These are phyloP conservation scores for Calocera viscosa DNA, from an alignment of 768 basidiomycete species.

Conservation along the genomic window DNA sequence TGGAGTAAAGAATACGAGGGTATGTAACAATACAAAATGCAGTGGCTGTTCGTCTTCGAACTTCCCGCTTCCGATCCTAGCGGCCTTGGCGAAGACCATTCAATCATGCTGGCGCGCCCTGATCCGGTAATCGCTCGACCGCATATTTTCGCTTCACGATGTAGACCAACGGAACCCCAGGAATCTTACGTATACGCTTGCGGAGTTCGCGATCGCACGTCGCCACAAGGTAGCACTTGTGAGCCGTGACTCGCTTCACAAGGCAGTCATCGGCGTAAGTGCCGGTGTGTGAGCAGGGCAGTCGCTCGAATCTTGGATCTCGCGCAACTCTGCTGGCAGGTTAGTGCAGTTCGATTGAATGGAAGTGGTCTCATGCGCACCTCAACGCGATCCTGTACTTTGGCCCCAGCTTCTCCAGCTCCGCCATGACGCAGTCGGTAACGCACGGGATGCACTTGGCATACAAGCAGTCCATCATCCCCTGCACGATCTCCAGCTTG, in stretches of 20 bases:
- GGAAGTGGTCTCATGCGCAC: constrained; percentile 38
- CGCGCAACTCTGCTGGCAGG: constrained; percentile 65
- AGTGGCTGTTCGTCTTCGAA: not conserved
- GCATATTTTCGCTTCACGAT: constrained; percentile 86
- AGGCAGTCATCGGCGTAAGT: constrained; percentile 99
- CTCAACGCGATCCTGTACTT: constrained; percentile 88
- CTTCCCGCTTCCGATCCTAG: not conserved
- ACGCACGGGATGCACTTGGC: constrained; percentile 99
- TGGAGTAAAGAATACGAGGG: not conserved
- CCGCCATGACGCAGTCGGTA: constrained; percentile 98
- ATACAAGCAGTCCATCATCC: constrained; percentile 99
- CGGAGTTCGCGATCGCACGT: constrained; percentile 95
- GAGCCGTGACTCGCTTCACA: constrained; percentile 85
- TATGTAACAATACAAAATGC: not conserved
- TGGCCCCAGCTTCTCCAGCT: constrained; percentile 93
- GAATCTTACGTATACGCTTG: constrained; percentile 78
- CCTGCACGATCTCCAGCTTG: constrained; percentile 85
- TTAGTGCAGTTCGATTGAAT: not conserved
- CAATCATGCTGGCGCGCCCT: constrained; percentile 38
- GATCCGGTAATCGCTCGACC: constrained; percentile 89
- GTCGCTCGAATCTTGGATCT: constrained; percentile 90
- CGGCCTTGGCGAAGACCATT: not conserved
- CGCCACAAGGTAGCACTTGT: constrained; percentile 94
- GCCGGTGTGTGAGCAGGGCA: constrained; percentile 82
- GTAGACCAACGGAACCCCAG: constrained; percentile 94